phyloP scores from a whole-genome alignment of 306 rosid genomes.

The Ammopiptanthus mongolicus region DNA sequence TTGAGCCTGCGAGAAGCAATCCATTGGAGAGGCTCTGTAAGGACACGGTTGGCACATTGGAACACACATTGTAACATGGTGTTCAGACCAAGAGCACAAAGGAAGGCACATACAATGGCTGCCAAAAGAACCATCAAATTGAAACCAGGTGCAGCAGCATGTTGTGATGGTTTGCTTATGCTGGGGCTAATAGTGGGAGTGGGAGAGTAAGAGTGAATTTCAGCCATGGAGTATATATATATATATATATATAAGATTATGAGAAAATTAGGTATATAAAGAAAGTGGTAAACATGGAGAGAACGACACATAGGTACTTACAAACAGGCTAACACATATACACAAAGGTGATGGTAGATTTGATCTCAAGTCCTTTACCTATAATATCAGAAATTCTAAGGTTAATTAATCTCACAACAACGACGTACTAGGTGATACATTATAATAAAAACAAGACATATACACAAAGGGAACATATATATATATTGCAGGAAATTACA shows the following conservation, averaged over 20 bases:
- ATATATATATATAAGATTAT: too few species aligned
- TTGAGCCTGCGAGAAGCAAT: constrained; percentile 46
- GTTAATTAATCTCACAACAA: too few species aligned
- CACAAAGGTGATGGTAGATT: background rate
- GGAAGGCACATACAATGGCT: constrained; percentile 58
- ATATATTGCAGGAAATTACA: too few species aligned
- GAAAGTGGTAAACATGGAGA: constrained; percentile 14
- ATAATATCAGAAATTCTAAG: too few species aligned
- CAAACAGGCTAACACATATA: background rate
- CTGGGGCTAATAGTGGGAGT: constrained; percentile 26
- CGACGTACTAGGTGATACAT: too few species aligned
- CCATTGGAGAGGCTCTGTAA: constrained; percentile 52
- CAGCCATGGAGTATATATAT: constrained; percentile 47
- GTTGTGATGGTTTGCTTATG: background rate
- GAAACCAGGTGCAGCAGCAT: constrained; percentile 10
- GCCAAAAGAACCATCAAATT: constrained; percentile 52
- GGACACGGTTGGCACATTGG: constrained; percentile 46
- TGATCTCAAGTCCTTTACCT: too few species aligned
- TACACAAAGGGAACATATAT: background rate
- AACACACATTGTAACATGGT: constrained; percentile 62
- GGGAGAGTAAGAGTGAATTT: constrained; percentile 11
- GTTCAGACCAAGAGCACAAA: constrained; percentile 79
- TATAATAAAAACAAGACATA: too few species aligned
- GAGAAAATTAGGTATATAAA: background rate
- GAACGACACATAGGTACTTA: background rate